Evolutionary conservation across 345 rosid species (phyloP), one percentile per base, ranked within the genome.

Genomic region (Lagerstroemia speciosa): DNA sequence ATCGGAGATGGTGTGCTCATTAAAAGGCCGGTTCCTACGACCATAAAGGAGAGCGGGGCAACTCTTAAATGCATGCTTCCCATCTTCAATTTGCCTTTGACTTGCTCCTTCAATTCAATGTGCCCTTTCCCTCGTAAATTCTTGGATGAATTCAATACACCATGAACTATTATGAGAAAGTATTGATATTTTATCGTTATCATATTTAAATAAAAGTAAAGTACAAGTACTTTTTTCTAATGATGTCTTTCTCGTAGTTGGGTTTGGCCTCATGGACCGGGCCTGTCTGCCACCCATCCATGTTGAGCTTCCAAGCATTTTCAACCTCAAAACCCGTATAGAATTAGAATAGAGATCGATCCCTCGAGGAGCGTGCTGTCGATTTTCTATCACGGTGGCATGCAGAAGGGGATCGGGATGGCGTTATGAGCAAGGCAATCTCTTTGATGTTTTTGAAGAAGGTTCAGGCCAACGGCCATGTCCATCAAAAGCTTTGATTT

Each of bases 281-380:
- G 0, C 97, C 91, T 46, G 91, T 85, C 76, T 86, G 86, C 93
- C 83, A 90, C 84, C 98, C 96, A 22, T 90, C 97, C 97, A 90
- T 86, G 92, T 90, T 92, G n/a, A 92, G 86, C 1, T 96, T 92
- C 22, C 80, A 83, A 70, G 92, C 97, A 70, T 92, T 81, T 5
- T 85, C 96, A 50, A 92, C 90, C 9, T 90, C 89, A 85, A 95
- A 88, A n/a, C 62, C 96, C 97, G 75, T 90, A 87, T 65, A 95
- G 87, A 19, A 97, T n/a, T n/a, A n/a, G n/a, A n/a, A n/a, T n/a
- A n/a, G n/a, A n/a, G n/a, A n/a, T n/a, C n/a, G n/a, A n/a, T n/a
- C n/a, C 86, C 65, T 88, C 92, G 17, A 95, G 96, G 20, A 90
- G n/a, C n/a, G n/a, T n/a, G n/a, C n/a, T n/a, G 79, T 91, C 92